These are phyloP conservation scores for Platismatia glauca DNA, from an alignment of 495 filamentous ascomycete species.

Conservation along the genomic window DNA sequence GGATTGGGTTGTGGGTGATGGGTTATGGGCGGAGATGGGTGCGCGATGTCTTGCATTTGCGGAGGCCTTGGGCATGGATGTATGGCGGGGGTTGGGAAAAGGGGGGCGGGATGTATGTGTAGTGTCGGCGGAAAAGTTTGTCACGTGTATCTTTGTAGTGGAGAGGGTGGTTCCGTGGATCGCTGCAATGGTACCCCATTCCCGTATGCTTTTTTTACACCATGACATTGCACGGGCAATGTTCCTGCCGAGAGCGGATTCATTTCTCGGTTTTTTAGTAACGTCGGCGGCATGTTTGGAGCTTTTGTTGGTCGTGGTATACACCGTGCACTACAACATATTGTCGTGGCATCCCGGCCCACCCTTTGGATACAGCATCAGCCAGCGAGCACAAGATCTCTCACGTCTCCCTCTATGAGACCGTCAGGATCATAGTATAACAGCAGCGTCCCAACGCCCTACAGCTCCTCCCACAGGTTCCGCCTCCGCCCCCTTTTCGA, in stretches of 20 bases:
- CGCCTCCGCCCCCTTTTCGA: background rate
- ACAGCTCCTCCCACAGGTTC: slow-evolving; percentile 14
- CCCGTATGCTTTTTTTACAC: background rate
- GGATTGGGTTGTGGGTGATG: background rate
- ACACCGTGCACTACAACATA: no score
- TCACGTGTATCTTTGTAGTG: background rate
- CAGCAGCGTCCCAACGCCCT: background rate
- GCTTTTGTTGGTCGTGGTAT: no score
- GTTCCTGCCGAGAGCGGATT: background rate
- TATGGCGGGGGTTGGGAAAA: background rate
- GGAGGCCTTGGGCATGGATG: background rate
- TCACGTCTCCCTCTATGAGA: background rate
- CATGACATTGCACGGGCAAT: background rate
- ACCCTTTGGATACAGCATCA: background rate
- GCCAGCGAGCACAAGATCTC: background rate
- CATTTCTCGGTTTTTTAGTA: background rate
- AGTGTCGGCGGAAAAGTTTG: background rate
- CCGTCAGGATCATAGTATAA: background rate
- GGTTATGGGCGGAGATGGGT: background rate
- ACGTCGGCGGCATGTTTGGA: background rate
- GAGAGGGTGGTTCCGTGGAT: no score
- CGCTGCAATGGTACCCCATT: no score
- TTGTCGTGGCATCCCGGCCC: background rate
- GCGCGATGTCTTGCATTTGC: background rate
- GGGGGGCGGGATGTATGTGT: background rate